These are phyloP conservation scores for Fusarium ramigenum DNA, from an alignment of 2,329 filamentous ascomycete species.

Conservation along the genomic window DNA sequence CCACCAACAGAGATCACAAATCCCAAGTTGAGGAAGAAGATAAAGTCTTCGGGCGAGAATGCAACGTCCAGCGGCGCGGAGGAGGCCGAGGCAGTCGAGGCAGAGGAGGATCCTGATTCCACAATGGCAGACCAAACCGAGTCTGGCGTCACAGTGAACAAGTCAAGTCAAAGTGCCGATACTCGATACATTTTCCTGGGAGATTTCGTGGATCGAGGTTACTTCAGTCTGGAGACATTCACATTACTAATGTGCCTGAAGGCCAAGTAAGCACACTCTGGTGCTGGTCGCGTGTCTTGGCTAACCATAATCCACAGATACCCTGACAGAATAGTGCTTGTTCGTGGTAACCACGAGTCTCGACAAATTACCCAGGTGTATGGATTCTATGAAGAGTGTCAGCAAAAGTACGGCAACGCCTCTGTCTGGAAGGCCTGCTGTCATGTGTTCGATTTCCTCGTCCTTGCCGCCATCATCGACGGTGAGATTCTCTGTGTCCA, in stretches of 20 bases:
- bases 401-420: slow-evolving; percentile 96
- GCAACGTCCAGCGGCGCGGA: slow-evolving; percentile 62
- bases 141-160: slow-evolving; percentile 49
- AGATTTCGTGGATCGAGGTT: slow-evolving; percentile 96
- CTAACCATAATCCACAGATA: slow-evolving; percentile 68
- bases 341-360: slow-evolving; percentile 97
- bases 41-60: slow-evolving; percentile 61
- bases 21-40: slow-evolving; percentile 86
- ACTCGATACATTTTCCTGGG: slow-evolving; percentile 73
- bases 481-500: slow-evolving; percentile 99
- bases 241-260: slow-evolving; percentile 97
- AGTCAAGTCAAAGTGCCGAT: slow-evolving; percentile 59
- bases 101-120: slow-evolving; percentile 46
- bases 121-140: slow-evolving; percentile 46
- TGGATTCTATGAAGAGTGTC: slow-evolving; percentile 98
- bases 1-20: slow-evolving; percentile 89
- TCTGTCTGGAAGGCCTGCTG: slow-evolving; percentile 99
- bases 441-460: slow-evolving; percentile 98
- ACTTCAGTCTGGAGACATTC: slow-evolving; percentile 98
- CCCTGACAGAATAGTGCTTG: slow-evolving; percentile 92
- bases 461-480: slow-evolving; percentile 95
- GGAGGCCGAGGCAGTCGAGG: slow-evolving; percentile 56
- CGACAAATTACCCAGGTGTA: slow-evolving; percentile 98
- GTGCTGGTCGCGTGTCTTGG: background rate
- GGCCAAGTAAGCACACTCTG: slow-evolving; percentile 59